These are phyloP conservation scores for Ceratobasidium theobromae DNA, from an alignment of 1,284 basidiomycete species.

Conservation along the genomic window DNA sequence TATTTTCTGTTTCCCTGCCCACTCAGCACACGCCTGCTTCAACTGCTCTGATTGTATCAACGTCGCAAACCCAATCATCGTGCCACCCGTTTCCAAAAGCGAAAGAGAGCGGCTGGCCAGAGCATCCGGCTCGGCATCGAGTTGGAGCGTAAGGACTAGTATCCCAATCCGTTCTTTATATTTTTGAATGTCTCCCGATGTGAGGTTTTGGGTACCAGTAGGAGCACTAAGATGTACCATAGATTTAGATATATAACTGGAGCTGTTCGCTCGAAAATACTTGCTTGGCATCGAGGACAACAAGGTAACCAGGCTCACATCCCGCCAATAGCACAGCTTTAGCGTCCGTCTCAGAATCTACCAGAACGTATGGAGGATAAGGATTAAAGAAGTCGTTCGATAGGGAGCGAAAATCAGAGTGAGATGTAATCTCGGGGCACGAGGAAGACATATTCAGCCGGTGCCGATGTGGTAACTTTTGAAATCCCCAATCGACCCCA, in stretches of 20 bases:
- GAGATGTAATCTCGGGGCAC: constrained; percentile 6
- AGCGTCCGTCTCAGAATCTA: constrained; percentile 1
- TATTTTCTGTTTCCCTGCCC: not conserved
- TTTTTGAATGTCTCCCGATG: not conserved
- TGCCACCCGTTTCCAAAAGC: not conserved
- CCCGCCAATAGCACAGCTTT: not conserved
- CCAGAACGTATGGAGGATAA: constrained; percentile 15
- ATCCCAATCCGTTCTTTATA: constrained; percentile 10
- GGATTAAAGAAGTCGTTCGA: constrained; percentile 19
- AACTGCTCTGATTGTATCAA: not conserved
- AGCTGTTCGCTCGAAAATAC: not conserved
- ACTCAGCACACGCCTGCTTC: not conserved
- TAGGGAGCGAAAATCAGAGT: not conserved
- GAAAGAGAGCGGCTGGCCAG: not conserved
- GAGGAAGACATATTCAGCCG: not conserved
- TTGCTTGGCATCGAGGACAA: constrained; percentile 4
- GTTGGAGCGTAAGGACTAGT: not conserved
- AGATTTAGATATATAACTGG: not conserved
- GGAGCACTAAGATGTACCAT: not conserved
- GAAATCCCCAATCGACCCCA: not conserved
- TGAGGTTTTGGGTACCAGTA: not conserved
- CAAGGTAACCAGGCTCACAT: constrained; percentile 12
- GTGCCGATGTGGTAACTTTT: not conserved
- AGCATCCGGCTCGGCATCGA: not conserved
- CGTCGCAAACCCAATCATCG: constrained; percentile 13